A percentile compares a stretch with the other conserved stretches of the same genome.
phyloP scores from a whole-genome alignment of 805 yeast genomes.

The Yarrowia sp. region DNA sequence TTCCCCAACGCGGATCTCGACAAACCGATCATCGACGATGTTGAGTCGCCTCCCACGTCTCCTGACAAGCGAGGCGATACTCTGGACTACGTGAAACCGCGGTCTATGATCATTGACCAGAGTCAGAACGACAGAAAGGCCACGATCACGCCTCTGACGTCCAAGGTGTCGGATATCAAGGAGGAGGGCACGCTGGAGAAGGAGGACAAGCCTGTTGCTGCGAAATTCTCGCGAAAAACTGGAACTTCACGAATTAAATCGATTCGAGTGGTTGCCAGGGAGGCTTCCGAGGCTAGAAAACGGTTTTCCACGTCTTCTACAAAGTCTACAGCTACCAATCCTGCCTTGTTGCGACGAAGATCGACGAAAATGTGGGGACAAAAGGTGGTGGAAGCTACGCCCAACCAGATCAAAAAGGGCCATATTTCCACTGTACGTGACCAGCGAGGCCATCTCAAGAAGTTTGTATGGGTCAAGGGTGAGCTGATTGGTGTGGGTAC shows the following conservation, averaged over 20 bases:
- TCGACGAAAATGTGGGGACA: conserved; percentile 99
- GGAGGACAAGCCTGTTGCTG: neutral
- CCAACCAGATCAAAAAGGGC: conserved; percentile 67
- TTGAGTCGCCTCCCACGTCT: conserved; percentile 49
- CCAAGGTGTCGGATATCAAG: conserved; percentile 7
- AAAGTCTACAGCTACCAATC: conserved; percentile 39
- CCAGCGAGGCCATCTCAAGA: conserved; percentile 72
- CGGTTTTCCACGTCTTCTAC: conserved; percentile 46
- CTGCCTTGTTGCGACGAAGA: conserved; percentile 63
- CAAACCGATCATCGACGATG: conserved; percentile 82
- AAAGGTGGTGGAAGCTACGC: conserved; percentile 86
- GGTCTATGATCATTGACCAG: conserved; percentile 29
- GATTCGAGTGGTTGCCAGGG: conserved; percentile 90
- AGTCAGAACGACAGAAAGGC: neutral
- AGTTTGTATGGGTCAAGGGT: conserved; percentile 98
- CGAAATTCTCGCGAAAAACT: conserved; percentile 25
- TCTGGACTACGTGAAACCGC: conserved; percentile 29
- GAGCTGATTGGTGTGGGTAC: conserved; percentile 96
- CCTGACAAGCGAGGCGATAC: conserved; percentile 24
- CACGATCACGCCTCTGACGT: conserved; percentile 8
- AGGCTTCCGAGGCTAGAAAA: conserved; percentile 73
- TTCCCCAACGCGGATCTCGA: conserved; percentile 94
- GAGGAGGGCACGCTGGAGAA: conserved; percentile 11
- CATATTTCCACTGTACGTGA: conserved; percentile 70
- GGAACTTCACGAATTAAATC: conserved; percentile 72